Evolutionary conservation across 352 stramenopile species (phyloP).

Genomic region (Pythium diclinum): DNA sequence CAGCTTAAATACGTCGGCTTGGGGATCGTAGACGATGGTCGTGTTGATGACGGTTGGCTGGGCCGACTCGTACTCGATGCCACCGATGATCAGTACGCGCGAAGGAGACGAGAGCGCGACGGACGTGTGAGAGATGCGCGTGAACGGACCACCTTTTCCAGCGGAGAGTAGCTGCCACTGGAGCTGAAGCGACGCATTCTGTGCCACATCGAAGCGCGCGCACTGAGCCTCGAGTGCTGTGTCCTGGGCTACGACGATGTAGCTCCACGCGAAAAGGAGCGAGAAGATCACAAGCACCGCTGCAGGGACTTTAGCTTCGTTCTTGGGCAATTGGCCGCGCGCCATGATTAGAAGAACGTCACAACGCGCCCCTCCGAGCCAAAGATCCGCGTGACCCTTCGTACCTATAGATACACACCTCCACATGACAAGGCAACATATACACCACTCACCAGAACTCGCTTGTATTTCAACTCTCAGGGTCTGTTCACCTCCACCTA

Average conservation of each 20-base stretch:
- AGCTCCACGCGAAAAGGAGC: neutral
- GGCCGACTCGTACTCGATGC: conserved; percentile 67
- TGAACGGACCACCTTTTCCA: conserved; percentile 39
- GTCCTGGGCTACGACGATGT: neutral
- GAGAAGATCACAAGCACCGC: neutral
- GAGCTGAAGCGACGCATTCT: conserved; percentile 39
- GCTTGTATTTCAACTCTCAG: neutral
- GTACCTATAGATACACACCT: neutral
- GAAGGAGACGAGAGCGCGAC: conserved; percentile 29
- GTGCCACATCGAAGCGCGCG: conserved; percentile 29
- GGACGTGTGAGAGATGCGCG: conserved; percentile 46
- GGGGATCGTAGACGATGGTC: conserved; percentile 50
- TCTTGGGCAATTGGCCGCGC: no score
- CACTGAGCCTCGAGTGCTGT: conserved; percentile 30
- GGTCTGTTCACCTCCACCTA: neutral
- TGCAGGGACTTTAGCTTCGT: neutral
- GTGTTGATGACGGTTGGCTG: conserved; percentile 57
- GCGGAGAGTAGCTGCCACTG: conserved; percentile 30
- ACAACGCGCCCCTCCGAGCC: neutral
- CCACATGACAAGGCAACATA: neutral
- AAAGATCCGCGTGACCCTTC: neutral
- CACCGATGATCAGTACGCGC: conserved; percentile 52
- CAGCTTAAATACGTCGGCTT: conserved; percentile 37
- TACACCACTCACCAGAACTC: neutral
- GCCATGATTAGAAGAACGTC: neutral